Percentiles rank a stretch among this genome's conserved stretches.
Evolutionary conservation across 306 rosid genomes (phyloP).

Genomic region (Lotus japonicus): DNA sequence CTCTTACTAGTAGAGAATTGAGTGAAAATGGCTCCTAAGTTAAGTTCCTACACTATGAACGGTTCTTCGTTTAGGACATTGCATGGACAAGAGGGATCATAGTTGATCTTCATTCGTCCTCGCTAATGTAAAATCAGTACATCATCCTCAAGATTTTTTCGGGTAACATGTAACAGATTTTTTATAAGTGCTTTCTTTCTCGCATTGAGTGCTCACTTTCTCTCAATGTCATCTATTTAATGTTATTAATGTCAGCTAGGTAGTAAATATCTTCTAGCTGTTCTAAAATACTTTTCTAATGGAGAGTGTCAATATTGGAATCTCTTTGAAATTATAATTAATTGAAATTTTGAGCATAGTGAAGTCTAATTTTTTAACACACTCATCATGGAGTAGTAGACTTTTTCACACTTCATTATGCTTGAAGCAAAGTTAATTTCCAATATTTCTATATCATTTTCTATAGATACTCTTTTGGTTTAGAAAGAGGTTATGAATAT

Average conservation of each 20-base stretch:
- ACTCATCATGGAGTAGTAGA: too few relatives aligned
- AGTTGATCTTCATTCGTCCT: conserved; percentile 11
- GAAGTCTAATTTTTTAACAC: background rate
- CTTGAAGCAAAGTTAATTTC: background rate
- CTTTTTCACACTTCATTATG: too few relatives aligned
- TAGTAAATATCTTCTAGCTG: background rate
- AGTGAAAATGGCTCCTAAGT: background rate
- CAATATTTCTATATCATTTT: too few relatives aligned
- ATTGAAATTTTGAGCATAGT: background rate
- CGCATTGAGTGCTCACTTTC: background rate
- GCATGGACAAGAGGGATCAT: background rate
- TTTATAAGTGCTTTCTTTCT: background rate
- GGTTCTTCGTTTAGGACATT: background rate
- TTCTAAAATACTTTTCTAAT: background rate
- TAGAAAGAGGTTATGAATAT: too few relatives aligned
- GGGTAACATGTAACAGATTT: conserved; percentile 1
- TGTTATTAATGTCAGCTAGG: background rate
- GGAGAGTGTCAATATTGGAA: background rate
- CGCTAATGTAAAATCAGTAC: background rate
- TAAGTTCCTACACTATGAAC: background rate
- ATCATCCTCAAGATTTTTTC: background rate
- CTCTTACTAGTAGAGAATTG: background rate
- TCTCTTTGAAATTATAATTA: background rate
- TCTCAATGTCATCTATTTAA: too few relatives aligned
- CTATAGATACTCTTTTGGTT: too few relatives aligned